A percentile compares a stretch with the other conserved stretches of the same genome.
Evolutionary conservation across 2,329 filamentous ascomycete genomes (phyloP).

Genomic region (Ceratocystis huliohia): DNA sequence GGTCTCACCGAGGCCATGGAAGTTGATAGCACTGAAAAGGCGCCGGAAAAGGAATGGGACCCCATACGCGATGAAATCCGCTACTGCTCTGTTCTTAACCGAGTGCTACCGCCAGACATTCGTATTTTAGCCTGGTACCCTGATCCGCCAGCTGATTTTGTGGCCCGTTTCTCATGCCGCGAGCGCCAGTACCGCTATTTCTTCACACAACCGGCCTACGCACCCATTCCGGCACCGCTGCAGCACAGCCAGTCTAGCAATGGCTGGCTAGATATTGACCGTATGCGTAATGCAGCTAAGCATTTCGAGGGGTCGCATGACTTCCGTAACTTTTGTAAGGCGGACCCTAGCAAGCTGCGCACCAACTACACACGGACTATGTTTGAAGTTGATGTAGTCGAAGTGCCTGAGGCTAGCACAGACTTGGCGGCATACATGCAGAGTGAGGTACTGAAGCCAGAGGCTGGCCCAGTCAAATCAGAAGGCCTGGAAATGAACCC

Average conservation of each 20-base stretch:
- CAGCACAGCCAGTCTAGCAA: slow-evolving; percentile 23
- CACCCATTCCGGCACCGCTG: slow-evolving; percentile 36
- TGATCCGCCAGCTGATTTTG: slow-evolving; percentile 63
- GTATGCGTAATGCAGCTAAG: slow-evolving; percentile 72
- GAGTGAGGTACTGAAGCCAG: slow-evolving; percentile 29
- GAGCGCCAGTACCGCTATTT: slow-evolving; percentile 92
- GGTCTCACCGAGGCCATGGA: slow-evolving; percentile 20
- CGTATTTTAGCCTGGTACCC: slow-evolving; percentile 89
- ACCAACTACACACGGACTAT: slow-evolving; percentile 69
- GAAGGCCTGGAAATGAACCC: slow-evolving; percentile 12
- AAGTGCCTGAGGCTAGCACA: slow-evolving; percentile 44
- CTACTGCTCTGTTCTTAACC: slow-evolving; percentile 75
- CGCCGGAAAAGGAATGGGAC: slow-evolving; percentile 39
- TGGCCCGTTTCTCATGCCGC: slow-evolving; percentile 81
- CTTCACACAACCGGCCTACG: slow-evolving; percentile 86
- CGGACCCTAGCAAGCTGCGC: slow-evolving; percentile 82
- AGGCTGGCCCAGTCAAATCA: slow-evolving; percentile 17
- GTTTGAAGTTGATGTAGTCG: slow-evolving; percentile 65
- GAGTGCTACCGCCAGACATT: slow-evolving; percentile 78
- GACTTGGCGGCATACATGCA: slow-evolving; percentile 44
- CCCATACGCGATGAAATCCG: slow-evolving; percentile 67
- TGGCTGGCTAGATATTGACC: slow-evolving; percentile 76
- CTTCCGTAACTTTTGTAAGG: slow-evolving; percentile 93
- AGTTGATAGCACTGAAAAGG: slow-evolving; percentile 16
- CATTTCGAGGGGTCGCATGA: slow-evolving; percentile 75